Percentiles rank a stretch among this genome's conserved stretches.
Evolutionary conservation across 306 rosid genomes (phyloP).

Genomic region (Pyrus communis): DNA sequence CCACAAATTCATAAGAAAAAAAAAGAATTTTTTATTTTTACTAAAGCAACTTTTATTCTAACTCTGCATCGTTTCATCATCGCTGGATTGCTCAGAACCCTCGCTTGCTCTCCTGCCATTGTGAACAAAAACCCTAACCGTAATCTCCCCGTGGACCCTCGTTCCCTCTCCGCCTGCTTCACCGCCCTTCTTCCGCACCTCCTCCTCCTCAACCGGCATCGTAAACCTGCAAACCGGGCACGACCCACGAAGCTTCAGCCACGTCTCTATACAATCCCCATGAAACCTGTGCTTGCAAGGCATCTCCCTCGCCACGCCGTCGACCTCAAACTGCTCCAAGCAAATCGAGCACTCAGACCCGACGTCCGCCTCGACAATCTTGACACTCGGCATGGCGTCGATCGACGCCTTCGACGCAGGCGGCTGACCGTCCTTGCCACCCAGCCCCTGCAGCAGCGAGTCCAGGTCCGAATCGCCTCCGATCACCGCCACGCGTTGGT

Average conservation of each 20-base stretch:
- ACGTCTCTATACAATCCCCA: conserved; percentile 52
- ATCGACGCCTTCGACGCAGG: conserved; percentile 81
- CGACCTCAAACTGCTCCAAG: conserved; percentile 56
- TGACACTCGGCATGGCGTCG: conserved; percentile 42
- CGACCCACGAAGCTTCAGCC: conserved; percentile 69
- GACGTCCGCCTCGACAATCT: conserved; percentile 22
- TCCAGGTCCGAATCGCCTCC: conserved; percentile 28
- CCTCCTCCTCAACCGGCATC: conserved; percentile 65
- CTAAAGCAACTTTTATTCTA: neutral
- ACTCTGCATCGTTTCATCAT: conserved; percentile 4
- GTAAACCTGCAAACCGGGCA: conserved; percentile 75
- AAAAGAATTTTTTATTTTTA: neutral
- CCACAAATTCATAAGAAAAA: neutral
- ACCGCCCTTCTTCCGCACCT: conserved; percentile 31
- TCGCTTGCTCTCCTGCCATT: conserved; percentile 20
- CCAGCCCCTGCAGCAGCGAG: conserved; percentile 33
- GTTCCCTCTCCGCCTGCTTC: conserved; percentile 19
- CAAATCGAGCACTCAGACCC: conserved; percentile 60
- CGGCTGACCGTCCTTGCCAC: conserved; percentile 40
- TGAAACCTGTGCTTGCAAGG: conserved; percentile 79
- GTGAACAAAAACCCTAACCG: conserved; percentile 57
- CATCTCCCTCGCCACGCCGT: conserved; percentile 50
- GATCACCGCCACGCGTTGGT: conserved; percentile 52
- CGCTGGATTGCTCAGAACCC: conserved; percentile 25
- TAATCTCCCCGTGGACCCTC: conserved; percentile 37